Evolutionary conservation across 2,329 filamentous ascomycete genomes (phyloP), one percentile per base, ranked within the genome.

Genomic region (Fusarium piperis): DNA sequence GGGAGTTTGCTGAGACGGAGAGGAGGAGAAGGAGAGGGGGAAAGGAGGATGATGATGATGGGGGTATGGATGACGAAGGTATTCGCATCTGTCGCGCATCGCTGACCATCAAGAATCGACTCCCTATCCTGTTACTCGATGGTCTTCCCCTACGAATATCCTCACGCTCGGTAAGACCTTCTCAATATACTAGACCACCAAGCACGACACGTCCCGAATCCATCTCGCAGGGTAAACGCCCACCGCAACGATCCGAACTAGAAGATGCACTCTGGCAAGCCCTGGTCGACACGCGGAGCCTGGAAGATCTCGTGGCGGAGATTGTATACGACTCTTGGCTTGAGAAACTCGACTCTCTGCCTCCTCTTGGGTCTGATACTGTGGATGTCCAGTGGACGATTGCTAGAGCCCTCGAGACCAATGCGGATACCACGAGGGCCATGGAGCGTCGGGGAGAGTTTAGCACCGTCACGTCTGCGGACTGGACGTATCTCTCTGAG

Each of bases 261-360:
- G 76, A 77, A 62, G 65, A 74, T 4, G 53, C 65, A 0, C 68
- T 77, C 4, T 72, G 70, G 68, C 48, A 70, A 32, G 41, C 59
- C 15, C 73, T 77, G 1, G 36, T 64, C 15, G 73, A 76, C 8
- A 57, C 55, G 2, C 65, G 55, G 1, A 44, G 67, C 0, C 13
- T 67, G 15, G 70, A 77, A 44, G 70, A 72, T 30, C 55, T 74
- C 8, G 46, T 79, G 1, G 70, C 73, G 11, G 76, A 78, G 35
- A 39, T 78, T 1, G 63, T 78, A 1, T 73, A 78, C 46, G 71
- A 76, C 7, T 64, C 70, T 4, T 80, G 79, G 79, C 60, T 75
- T 2, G 68, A 71, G 5, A 71, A 65, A 8, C 59, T 80, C 1
- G 71, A 75, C 28, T 60, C 63, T 2, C n/a, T 77, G 3, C 65